Evolutionary conservation across 495 filamentous ascomycete species (phyloP), one percentile per base, ranked within the genome.

Genomic region (Neurospora intermedia): DNA sequence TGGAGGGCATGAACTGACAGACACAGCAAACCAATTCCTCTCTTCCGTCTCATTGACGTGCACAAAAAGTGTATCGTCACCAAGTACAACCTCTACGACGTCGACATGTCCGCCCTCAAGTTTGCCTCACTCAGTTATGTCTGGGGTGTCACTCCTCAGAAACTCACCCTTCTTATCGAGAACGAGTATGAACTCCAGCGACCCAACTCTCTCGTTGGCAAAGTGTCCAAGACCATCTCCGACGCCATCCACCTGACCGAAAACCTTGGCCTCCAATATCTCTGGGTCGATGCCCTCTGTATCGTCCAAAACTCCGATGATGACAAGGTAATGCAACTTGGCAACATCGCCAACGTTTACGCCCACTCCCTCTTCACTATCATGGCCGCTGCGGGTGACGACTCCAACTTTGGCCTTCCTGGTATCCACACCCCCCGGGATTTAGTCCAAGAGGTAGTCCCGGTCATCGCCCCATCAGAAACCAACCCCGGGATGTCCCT

Each of bases 271-370:
- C 71, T 78, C 7, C 66, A 66, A 6, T 78, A 80, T 45, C 66
- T 80, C 1, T 80, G 78, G 78, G 73, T 78, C 69, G 79, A 81
- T 71, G 74, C 79, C 8, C 75, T 78, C 15, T 80, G 78, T 71
- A 80, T 78, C 43, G 73, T 80, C 69, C 78, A 80, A 42, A 77
- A 80, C 72, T 77, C 72, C 13, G n/a, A 41, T 2, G 73, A 77
- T 10, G 78, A 80, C 38, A 76, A 78, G 71, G 70, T 38, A 1
- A 73, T 23, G 42, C 76, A 80, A 71, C 70, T 80, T 5, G 43
- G 59, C 3, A 43, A 20, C 43, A 78, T 80, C 69, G 72, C 71
- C 9, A 59, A 78, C 13, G 76, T 78, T 18, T 80, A 78, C 69
- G 71, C 42, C 8, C 71, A 77, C 59, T 48, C 71, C 0, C 45